Percentiles rank a stretch among this genome's conserved stretches.
These are phyloP conservation scores for Fusarium multiceps DNA, from an alignment of 2,329 filamentous ascomycete genomes.

Conservation along the genomic window DNA sequence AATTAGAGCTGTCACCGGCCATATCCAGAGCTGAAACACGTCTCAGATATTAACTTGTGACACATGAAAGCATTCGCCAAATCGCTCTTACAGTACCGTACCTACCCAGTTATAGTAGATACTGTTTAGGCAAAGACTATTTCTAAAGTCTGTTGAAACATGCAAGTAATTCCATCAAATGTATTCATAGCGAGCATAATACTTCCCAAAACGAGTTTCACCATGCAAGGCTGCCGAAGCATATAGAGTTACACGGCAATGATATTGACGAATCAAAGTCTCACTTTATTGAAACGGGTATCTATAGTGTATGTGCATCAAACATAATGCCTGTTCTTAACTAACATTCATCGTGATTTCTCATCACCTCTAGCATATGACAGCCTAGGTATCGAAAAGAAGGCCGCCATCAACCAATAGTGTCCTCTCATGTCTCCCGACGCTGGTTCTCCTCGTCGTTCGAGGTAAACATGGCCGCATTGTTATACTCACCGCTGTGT, in stretches of 20 bases:
- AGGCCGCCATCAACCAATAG: background rate
- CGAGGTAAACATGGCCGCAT: constrained; percentile 46
- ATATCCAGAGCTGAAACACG: constrained; percentile 38
- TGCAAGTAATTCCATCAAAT: background rate
- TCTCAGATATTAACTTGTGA: constrained; percentile 40
- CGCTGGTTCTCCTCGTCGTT: constrained; percentile 52
- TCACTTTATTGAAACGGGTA: constrained; percentile 23
- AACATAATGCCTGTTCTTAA: constrained; percentile 1
- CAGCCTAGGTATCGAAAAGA: background rate
- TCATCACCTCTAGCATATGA: constrained; percentile 3
- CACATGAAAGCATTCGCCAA: constrained; percentile 10
- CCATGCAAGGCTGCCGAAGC: constrained; percentile 5
- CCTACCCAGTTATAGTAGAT: background rate
- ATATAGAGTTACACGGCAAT: constrained; percentile 3
- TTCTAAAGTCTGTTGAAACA: background rate
- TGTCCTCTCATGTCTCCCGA: constrained; percentile 17
- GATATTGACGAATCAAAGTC: background rate
- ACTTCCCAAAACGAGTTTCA: constrained; percentile 10
- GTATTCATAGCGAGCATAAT: background rate
- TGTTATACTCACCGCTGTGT: constrained; percentile 27
- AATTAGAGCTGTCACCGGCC: constrained; percentile 27
- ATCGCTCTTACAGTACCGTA: background rate
- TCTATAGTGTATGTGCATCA: constrained; percentile 20
- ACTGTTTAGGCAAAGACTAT: background rate
- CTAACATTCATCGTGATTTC: background rate